phyloP scores from a whole-genome alignment of 495 filamentous ascomycete species.

The Alectoria sarmentosa region DNA sequence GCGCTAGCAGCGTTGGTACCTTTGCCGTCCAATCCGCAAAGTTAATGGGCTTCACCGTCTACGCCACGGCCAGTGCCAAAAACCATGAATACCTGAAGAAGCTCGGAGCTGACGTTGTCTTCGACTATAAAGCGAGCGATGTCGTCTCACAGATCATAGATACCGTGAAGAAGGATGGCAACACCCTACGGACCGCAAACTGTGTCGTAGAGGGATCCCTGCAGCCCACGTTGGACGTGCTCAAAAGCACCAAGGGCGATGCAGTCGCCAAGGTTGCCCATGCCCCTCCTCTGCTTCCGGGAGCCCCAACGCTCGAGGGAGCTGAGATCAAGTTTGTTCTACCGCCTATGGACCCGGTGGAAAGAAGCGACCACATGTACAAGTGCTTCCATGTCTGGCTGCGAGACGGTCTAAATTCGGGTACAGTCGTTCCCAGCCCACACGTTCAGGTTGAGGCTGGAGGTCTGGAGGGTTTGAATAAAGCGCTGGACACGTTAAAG shows the following conservation, averaged over 20 bases:
- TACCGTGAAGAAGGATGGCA: conserved; percentile 20
- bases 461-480: conserved; percentile 17
- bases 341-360: not conserved
- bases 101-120: conserved; percentile 29
- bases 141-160: conserved; percentile 30
- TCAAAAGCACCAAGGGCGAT: not conserved
- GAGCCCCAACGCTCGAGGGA: not conserved
- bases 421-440: conserved; percentile 10
- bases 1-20: conserved; percentile 30
- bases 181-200: conserved; percentile 13
- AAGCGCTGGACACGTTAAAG: conserved; percentile 19
- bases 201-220: conserved; percentile 8
- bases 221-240: not conserved
- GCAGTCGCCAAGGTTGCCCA: not conserved
- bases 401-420: not conserved
- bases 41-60: conserved; percentile 30
- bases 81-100: conserved; percentile 32
- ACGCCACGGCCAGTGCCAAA: conserved; percentile 28
- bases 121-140: conserved; percentile 30
- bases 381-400: conserved; percentile 6
- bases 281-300: not conserved
- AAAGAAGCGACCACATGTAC: not conserved
- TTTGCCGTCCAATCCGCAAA: conserved; percentile 33
- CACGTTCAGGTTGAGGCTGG: not conserved
- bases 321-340: not conserved